Percentiles rank a stretch among this genome's conserved stretches.
phyloP scores from a whole-genome alignment of 176 grass and related monocot genomes.

The Lolium multiflorum region DNA sequence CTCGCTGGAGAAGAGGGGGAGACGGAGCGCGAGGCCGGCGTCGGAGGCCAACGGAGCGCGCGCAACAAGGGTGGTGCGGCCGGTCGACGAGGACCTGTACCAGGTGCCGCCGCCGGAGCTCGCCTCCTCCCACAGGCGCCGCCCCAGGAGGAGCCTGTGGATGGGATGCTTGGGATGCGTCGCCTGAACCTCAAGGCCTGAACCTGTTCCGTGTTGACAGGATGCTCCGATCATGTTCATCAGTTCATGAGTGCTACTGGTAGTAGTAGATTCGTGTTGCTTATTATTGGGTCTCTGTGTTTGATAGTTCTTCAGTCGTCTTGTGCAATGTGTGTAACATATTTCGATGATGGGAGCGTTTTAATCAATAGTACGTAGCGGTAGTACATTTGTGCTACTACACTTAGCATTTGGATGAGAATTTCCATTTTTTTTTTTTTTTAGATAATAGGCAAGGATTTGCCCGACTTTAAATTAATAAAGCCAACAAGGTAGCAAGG shows the following conservation, averaged over 20 bases:
- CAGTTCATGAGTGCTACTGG: background rate
- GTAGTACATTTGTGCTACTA: no score
- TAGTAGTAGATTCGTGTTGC: background rate
- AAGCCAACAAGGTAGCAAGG: no score
- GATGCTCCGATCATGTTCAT: background rate
- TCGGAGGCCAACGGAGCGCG: background rate
- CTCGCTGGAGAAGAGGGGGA: background rate
- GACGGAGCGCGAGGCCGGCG: background rate
- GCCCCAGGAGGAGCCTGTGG: slow-evolving; percentile 9
- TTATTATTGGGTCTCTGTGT: no score
- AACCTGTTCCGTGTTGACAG: background rate
- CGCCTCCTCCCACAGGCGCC: background rate
- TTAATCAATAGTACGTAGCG: no score
- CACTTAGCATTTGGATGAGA: no score
- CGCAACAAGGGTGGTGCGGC: slow-evolving; percentile 26
- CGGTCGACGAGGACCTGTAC: slow-evolving; percentile 50
- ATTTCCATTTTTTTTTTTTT: no score
- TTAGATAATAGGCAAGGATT: no score
- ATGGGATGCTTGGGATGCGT: background rate
- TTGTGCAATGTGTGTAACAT: no score
- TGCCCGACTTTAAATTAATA: no score
- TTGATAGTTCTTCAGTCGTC: no score
- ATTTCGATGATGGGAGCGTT: no score
- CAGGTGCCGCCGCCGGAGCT: slow-evolving; percentile 42
- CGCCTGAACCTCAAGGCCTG: background rate